Base-by-base conservation (phyloP, 2,329 filamentous ascomycete genomes). In the Davidsoniella eucalypti region DNA sequence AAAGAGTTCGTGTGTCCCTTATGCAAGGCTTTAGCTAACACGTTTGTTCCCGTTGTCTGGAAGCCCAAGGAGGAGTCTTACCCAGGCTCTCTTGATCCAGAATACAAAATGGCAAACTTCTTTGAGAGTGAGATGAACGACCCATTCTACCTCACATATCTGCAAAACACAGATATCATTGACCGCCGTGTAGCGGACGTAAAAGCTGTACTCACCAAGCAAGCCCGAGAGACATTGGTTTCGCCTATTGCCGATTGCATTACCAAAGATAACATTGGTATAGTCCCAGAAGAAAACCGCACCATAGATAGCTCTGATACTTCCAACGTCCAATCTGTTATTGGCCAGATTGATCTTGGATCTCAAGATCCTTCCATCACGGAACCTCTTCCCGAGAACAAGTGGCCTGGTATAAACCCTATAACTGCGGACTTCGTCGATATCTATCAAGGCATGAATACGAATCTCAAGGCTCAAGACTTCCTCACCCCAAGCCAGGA, bases 1-100 rank as follows among this genome's bases (percentile, higher is more conserved):
- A 84, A 93, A 55, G 92, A 98, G 59, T 98, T 98, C 62, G 84
- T 96, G 50, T 98, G 92, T 58, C 92, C 92, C 1, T 71, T 98
- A 1, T 98, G 92, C 69, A 98, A 98, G 65, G 93, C 92, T 3
- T 72, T 98, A 0, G 92, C 92, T 2, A 98, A 98, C 61, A 78
- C 86, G 0, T 98, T 98, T 66, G 64, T 98, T 37, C 93, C 93
- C 0, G 87, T 98, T 54, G 80, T 94, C 37, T 98, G 92, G 92
- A 93, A 88, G 61, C 84, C 84, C 7, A 45, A 45, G 29, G 40
- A 29, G 14, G 52, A 53, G 12, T 44, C 37, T 4, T 52, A 48
- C 16, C 50, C 50, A 8, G 50, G 50, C 16, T 38, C 48, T 10
- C 42, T 52, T 4, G 38, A 52, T 23, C 44, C 44, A 4, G 36